Conservation (phyloP, 2,329 filamentous ascomycete genomes). For the Paecilomyces niveus region DNA sequence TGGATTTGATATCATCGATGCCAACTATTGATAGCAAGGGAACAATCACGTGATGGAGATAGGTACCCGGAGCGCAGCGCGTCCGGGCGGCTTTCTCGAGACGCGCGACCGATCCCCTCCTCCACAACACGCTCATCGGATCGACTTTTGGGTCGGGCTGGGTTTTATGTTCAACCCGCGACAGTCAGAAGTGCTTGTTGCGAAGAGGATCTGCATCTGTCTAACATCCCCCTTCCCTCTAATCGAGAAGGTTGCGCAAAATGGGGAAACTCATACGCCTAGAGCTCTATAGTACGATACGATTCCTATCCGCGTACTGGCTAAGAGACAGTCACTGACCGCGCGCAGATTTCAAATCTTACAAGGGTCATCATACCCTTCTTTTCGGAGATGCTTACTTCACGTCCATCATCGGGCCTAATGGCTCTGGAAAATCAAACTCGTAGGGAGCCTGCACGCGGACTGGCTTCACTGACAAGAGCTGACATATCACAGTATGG, state of each 20-base stretch:
- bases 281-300: conserved; percentile 72
- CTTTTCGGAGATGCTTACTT: conserved; percentile 98
- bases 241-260: conserved; percentile 27
- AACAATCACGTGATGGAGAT: too few species aligned
- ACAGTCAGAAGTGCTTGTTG: not conserved
- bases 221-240: not conserved
- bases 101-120: not conserved
- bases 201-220: not conserved
- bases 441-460: conserved; percentile 54
- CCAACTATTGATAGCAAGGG: too few species aligned
- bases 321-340: conserved; percentile 16
- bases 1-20: too few species aligned
- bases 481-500: conserved; percentile 61
- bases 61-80: not conserved
- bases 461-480: not conserved
- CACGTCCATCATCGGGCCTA: conserved; percentile 97
- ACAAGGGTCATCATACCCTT: conserved; percentile 91
- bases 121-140: not conserved
- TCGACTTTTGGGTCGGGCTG: not conserved
- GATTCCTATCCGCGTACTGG: conserved; percentile 1
- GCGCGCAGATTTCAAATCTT: conserved; percentile 88
- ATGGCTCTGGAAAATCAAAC: conserved; percentile 99
- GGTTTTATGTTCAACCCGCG: not conserved
- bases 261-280: conserved; percentile 97
- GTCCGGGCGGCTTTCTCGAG: not conserved